Conservation (phyloP, 495 filamentous ascomycete genomes). For the Penicillium coprophilum region DNA sequence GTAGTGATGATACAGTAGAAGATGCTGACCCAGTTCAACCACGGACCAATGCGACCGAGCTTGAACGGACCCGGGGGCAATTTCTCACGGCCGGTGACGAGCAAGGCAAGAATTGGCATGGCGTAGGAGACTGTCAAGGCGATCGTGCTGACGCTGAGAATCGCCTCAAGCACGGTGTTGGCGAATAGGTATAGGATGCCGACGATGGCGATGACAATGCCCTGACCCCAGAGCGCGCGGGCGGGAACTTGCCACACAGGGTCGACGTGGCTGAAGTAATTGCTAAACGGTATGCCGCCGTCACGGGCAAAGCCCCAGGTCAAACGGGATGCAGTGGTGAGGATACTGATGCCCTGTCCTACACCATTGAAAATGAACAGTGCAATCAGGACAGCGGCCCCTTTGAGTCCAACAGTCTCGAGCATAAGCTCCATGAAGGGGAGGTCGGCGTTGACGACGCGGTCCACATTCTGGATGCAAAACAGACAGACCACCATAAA, state of each 20-base stretch:
- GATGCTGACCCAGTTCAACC: constrained; percentile 45
- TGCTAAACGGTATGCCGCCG: constrained; percentile 49
- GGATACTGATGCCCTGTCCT: constrained; percentile 44
- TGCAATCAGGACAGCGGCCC: constrained; percentile 39
- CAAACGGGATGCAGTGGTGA: constrained; percentile 53
- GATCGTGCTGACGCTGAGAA: constrained; percentile 52
- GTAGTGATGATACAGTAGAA: constrained; percentile 49
- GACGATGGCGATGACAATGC: constrained; percentile 42
- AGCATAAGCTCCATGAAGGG: constrained; percentile 49
- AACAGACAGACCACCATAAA: constrained; percentile 76
- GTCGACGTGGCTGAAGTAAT: constrained; percentile 44
- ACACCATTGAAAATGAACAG: constrained; percentile 52
- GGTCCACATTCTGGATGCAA: constrained; percentile 62
- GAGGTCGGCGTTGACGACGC: constrained; percentile 51
- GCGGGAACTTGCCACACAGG: constrained; percentile 44
- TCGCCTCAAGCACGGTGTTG: constrained; percentile 48
- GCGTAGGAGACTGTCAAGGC: constrained; percentile 50
- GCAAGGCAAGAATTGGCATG: constrained; percentile 45
- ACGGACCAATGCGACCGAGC: constrained; percentile 40
- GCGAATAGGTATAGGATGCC: constrained; percentile 49
- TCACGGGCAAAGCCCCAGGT: constrained; percentile 61
- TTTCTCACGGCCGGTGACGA: constrained; percentile 44
- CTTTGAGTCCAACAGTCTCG: constrained; percentile 41
- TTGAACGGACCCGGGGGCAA: constrained; percentile 41
- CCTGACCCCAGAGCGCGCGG: constrained; percentile 47